phyloP scores from a whole-genome alignment of 495 filamentous ascomycete species.

The Massariosphaeria phaeospora region DNA sequence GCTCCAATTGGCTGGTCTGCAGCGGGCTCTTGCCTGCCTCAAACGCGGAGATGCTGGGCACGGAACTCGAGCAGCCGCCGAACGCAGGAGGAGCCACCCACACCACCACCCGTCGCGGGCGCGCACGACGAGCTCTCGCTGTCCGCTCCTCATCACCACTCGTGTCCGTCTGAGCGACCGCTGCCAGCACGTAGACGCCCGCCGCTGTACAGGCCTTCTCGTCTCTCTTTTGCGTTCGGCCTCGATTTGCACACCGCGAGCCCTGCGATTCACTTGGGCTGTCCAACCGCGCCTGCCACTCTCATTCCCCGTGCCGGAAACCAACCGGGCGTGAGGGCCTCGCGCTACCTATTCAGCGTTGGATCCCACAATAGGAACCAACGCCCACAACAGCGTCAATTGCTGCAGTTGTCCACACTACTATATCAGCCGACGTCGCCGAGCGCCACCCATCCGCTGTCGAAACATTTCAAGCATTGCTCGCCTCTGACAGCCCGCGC shows the following conservation, averaged over 20 bases:
- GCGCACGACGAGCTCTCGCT: neutral
- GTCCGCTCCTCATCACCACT: constrained; percentile 6
- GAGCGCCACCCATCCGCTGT: constrained; percentile 4
- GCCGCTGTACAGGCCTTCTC: neutral
- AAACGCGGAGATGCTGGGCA: constrained; percentile 24
- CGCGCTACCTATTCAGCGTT: neutral
- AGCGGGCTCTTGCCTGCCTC: neutral
- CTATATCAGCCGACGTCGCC: neutral
- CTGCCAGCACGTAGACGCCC: constrained; percentile 11
- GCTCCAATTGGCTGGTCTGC: neutral
- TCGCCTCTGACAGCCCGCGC: constrained; percentile 26
- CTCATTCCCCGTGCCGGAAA: constrained; percentile 1
- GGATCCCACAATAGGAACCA: constrained; percentile 6
- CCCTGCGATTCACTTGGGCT: constrained; percentile 2
- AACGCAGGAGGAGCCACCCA: neutral
- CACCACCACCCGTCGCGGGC: constrained; percentile 3
- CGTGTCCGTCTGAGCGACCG: constrained; percentile 1
- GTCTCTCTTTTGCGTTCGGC: constrained; percentile 7
- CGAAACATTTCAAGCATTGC: constrained; percentile 28
- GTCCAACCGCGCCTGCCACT: constrained; percentile 14
- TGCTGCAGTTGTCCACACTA: neutral
- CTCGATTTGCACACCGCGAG: constrained; percentile 4
- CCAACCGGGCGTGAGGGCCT: neutral
- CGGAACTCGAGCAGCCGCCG: constrained; percentile 14
- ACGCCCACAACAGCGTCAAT: constrained; percentile 8